Conservation (phyloP, 257 asterid species). For the Gynochthodes officinalis region DNA sequence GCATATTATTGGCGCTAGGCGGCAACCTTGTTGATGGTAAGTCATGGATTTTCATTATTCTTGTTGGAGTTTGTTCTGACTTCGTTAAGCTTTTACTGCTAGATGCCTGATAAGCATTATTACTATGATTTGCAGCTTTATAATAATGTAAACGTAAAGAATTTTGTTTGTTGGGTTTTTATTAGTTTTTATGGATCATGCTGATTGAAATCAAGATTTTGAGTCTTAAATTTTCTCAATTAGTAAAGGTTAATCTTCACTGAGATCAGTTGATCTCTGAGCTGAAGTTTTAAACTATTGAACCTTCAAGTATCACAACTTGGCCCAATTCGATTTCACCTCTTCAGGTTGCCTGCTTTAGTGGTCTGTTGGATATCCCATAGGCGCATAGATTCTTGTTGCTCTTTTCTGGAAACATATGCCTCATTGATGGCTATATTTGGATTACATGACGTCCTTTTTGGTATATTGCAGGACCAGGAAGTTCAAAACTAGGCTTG, state of each 20-base stretch:
- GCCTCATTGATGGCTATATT: background rate
- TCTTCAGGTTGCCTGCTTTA: background rate
- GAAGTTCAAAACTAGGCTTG: conserved; percentile 78
- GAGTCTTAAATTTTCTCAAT: conserved; percentile 4
- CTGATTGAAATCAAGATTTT: background rate
- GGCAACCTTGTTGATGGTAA: conserved; percentile 96
- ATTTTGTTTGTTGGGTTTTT: too few species aligned
- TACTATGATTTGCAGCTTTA: background rate
- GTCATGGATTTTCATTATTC: conserved; percentile 1
- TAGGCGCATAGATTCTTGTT: background rate
- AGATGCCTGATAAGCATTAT: background rate
- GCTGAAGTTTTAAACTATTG: background rate
- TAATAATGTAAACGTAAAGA: too few species aligned
- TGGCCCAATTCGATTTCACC: background rate
- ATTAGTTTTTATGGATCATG: background rate
- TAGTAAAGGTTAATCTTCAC: background rate
- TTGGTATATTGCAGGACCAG: conserved; percentile 59
- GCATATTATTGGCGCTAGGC: conserved; percentile 95
- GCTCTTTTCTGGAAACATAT: background rate
- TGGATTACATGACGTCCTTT: background rate
- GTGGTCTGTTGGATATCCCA: background rate
- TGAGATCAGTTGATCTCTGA: background rate
- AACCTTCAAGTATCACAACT: background rate
- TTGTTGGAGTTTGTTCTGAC: too few species aligned
- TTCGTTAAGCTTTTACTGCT: background rate